These are phyloP conservation scores for Penicillium sp. DNA, from an alignment of 2,329 filamentous ascomycete species.

Conservation along the genomic window DNA sequence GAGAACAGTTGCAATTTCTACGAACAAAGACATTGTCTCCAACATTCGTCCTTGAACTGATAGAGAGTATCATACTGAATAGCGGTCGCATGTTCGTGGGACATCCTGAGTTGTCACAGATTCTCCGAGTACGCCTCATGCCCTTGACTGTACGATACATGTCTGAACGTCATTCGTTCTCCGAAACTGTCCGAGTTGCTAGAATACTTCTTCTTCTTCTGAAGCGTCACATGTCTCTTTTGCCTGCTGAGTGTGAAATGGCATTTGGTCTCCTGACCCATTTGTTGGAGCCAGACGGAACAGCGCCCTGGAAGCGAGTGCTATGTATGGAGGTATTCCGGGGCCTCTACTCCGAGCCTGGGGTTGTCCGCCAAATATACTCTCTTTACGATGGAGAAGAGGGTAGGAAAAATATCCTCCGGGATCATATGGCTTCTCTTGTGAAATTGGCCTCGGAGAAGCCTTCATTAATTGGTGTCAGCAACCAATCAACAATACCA, in stretches of 20 bases:
- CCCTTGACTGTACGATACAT: slow-evolving; percentile 79
- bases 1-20: slow-evolving; percentile 80
- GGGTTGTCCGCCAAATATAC: slow-evolving; percentile 78
- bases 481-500: slow-evolving; percentile 85
- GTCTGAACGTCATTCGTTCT: slow-evolving; percentile 77
- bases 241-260: slow-evolving; percentile 80
- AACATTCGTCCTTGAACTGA: slow-evolving; percentile 85
- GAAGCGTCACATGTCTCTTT: slow-evolving; percentile 73
- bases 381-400: slow-evolving; percentile 75
- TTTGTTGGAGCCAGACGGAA: slow-evolving; percentile 81
- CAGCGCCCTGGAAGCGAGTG: slow-evolving; percentile 80
- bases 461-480: slow-evolving; percentile 83
- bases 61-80: slow-evolving; percentile 86
- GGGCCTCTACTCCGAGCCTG: slow-evolving; percentile 80
- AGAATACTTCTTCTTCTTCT: slow-evolving; percentile 83
- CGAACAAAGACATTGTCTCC: slow-evolving; percentile 77
- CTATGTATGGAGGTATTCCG: slow-evolving; percentile 91
- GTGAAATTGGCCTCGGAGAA: slow-evolving; percentile 93
- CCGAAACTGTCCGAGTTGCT: slow-evolving; percentile 78
- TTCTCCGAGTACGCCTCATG: slow-evolving; percentile 77
- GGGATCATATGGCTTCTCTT: slow-evolving; percentile 82
- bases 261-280: slow-evolving; percentile 81
- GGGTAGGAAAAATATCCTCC: slow-evolving; percentile 74
- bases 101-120: slow-evolving; percentile 79
- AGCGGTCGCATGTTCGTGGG: slow-evolving; percentile 78